phyloP scores from a whole-genome alignment of 768 basidiomycete genomes.

The Pleurotus sapidus region DNA sequence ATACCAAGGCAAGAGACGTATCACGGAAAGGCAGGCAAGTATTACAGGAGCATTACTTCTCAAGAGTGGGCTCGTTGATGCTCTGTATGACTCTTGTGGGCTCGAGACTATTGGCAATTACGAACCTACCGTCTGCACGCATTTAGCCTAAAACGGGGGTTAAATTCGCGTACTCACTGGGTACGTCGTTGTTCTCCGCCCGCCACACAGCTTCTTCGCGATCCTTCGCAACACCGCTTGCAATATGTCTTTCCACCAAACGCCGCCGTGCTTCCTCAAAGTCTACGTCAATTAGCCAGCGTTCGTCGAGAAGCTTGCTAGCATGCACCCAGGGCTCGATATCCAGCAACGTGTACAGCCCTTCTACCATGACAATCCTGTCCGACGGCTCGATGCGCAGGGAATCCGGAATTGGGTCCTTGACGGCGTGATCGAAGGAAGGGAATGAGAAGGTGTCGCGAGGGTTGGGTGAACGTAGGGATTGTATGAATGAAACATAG shows the following conservation, averaged over 20 bases:
- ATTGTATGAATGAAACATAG: slow-evolving; percentile 66
- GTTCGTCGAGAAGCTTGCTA: slow-evolving; percentile 65
- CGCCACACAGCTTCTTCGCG: slow-evolving; percentile 64
- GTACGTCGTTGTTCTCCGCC: slow-evolving; percentile 75
- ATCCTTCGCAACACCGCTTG: slow-evolving; percentile 69
- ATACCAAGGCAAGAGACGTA: no score
- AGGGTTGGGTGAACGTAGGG: slow-evolving; percentile 37
- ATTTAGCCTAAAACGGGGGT: neutral
- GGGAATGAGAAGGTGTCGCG: slow-evolving; percentile 55
- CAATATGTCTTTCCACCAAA: slow-evolving; percentile 71
- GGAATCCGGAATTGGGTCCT: slow-evolving; percentile 73
- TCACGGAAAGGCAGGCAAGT: no score
- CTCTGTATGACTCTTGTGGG: slow-evolving; percentile 43
- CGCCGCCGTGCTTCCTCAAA: slow-evolving; percentile 52
- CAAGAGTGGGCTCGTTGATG: slow-evolving; percentile 19
- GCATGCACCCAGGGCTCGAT: slow-evolving; percentile 71
- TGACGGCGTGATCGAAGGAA: slow-evolving; percentile 83
- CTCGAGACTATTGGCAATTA: slow-evolving; percentile 41
- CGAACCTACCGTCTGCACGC: slow-evolving; percentile 40
- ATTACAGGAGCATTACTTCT: no score
- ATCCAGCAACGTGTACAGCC: slow-evolving; percentile 82
- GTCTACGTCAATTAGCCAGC: slow-evolving; percentile 71
- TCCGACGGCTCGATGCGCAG: slow-evolving; percentile 54
- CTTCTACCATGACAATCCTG: slow-evolving; percentile 84
- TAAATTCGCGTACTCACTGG: slow-evolving; percentile 44